phyloP scores from a whole-genome alignment of 768 basidiomycete species.

The Amyloporia xantha region DNA sequence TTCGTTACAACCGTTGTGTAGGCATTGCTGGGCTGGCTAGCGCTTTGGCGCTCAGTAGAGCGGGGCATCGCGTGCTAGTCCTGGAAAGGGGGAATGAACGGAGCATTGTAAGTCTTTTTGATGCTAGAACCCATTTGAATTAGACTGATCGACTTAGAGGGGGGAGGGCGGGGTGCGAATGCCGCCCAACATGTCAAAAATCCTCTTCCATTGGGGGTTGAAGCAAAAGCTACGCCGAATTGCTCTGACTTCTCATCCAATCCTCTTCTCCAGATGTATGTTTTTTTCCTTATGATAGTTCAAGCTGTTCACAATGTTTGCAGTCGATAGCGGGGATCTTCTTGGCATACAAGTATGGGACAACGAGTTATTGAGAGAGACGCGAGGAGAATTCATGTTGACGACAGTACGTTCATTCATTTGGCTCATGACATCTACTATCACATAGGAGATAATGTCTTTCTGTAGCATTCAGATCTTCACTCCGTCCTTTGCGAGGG shows the following conservation, averaged over 20 bases:
- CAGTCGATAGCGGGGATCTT: conserved; percentile 23
- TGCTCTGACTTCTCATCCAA: conserved; percentile 14
- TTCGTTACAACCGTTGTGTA: background rate
- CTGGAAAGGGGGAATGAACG: conserved; percentile 19
- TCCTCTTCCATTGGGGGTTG: conserved; percentile 32
- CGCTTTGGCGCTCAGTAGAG: conserved; percentile 25
- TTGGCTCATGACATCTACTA: background rate
- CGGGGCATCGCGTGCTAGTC: conserved; percentile 27
- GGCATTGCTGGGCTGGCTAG: conserved; percentile 29
- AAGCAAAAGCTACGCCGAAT: conserved; percentile 19
- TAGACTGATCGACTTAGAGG: conserved; percentile 4
- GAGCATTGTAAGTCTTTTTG: conserved; percentile 6
- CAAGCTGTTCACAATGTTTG: background rate
- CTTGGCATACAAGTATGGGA: conserved; percentile 27
- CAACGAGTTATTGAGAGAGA: conserved; percentile 22
- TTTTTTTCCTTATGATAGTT: background rate
- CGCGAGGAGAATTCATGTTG: conserved; percentile 26
- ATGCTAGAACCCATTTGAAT: background rate
- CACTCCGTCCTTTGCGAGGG: conserved; percentile 26
- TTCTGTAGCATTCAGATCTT: conserved; percentile 25
- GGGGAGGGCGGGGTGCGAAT: conserved; percentile 23
- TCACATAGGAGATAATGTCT: background rate
- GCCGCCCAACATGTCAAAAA: conserved; percentile 32
- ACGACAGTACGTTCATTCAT: conserved; percentile 18
- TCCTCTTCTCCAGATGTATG: conserved; percentile 22